phyloP scores from a whole-genome alignment of 1,139 yeast species.

The Candida mesenterica region DNA sequence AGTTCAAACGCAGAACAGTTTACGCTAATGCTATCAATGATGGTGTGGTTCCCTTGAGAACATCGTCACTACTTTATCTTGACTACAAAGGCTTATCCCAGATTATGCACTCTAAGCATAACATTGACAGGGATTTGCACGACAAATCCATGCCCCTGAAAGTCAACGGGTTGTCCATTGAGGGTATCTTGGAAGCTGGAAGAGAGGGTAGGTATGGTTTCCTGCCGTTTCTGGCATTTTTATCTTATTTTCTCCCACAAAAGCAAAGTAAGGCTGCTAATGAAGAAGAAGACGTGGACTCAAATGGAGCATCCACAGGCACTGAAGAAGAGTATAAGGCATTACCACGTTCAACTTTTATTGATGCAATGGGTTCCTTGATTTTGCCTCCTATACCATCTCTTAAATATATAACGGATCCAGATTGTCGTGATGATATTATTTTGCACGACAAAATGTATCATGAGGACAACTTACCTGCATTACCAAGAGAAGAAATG shows the following conservation, averaged over 20 bases:
- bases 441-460: slow-evolving; percentile 44
- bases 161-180: slow-evolving; percentile 1
- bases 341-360: slow-evolving; percentile 69
- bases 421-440: slow-evolving; percentile 33
- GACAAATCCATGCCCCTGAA: neutral
- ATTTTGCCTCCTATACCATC: slow-evolving; percentile 89
- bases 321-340: slow-evolving; percentile 18
- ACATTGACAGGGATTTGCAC: slow-evolving; percentile 5
- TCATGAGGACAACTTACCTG: slow-evolving; percentile 35
- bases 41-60: slow-evolving; percentile 88
- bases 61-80: slow-evolving; percentile 75
- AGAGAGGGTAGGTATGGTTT: slow-evolving; percentile 14
- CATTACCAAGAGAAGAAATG: slow-evolving; percentile 1
- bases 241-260: slow-evolving; percentile 47
- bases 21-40: slow-evolving; percentile 82
- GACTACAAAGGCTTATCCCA: slow-evolving; percentile 46
- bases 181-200: slow-evolving; percentile 6
- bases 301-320: slow-evolving; percentile 17
- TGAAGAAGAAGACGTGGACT: slow-evolving; percentile 19
- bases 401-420: slow-evolving; percentile 65
- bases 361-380: slow-evolving; percentile 80
- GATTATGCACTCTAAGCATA: slow-evolving; percentile 13
- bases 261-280: slow-evolving; percentile 30
- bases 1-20: slow-evolving; percentile 67
- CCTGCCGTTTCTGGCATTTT: slow-evolving; percentile 44